These are phyloP conservation scores for Pyrenophora seminiperda DNA, from an alignment of 2,329 filamentous ascomycete genomes.

Conservation along the genomic window DNA sequence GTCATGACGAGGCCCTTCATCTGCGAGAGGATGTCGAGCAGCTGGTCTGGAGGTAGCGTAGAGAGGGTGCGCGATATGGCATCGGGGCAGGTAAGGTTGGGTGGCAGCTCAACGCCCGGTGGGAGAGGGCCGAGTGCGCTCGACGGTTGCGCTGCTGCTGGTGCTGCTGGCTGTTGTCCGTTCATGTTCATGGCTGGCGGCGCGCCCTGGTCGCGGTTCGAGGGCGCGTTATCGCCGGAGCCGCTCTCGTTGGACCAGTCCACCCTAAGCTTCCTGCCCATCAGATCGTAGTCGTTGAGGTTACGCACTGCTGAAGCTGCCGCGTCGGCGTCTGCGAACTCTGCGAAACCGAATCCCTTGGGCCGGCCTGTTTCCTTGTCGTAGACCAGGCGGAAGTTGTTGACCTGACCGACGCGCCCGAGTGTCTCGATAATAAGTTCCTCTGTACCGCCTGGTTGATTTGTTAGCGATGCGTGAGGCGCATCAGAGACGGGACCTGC, in stretches of 20 bases:
- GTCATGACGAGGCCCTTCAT: constrained; percentile 88
- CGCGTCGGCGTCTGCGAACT: constrained; percentile 90
- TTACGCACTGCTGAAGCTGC: constrained; percentile 95
- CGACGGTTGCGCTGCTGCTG: constrained; percentile 49
- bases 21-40: constrained; percentile 90
- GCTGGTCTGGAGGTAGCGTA: constrained; percentile 82
- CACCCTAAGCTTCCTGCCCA: constrained; percentile 90
- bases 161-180: constrained; percentile 44
- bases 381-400: constrained; percentile 91
- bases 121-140: constrained; percentile 77
- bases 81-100: constrained; percentile 82
- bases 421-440: constrained; percentile 96
- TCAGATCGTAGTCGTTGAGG: constrained; percentile 91
- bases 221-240: constrained; percentile 60
- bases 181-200: constrained; percentile 43
- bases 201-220: constrained; percentile 51
- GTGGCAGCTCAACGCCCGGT: constrained; percentile 79
- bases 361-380: constrained; percentile 93
- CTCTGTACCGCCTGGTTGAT: constrained; percentile 78
- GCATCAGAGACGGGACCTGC: constrained; percentile 20
- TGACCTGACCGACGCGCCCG: constrained; percentile 83
- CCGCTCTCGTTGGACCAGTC: constrained; percentile 95
- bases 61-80: constrained; percentile 90
- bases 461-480: constrained; percentile 18
- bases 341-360: constrained; percentile 95